These are phyloP conservation scores for Mycena maculata DNA, from an alignment of 768 basidiomycete genomes.

Conservation along the genomic window DNA sequence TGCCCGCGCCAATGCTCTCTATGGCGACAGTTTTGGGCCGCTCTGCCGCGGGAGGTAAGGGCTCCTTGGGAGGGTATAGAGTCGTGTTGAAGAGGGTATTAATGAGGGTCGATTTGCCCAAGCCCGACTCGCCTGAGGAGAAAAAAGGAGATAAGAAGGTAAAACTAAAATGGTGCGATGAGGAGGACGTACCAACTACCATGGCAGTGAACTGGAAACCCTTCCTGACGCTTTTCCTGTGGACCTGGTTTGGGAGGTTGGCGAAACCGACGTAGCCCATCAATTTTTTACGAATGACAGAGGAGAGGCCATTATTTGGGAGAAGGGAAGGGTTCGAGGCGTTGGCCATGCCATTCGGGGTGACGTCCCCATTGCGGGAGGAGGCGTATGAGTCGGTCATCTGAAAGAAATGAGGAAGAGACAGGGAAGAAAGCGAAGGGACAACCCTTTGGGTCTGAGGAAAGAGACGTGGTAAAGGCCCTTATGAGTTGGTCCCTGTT, in stretches of 20 bases:
- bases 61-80: slow-evolving; percentile 91
- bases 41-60: slow-evolving; percentile 86
- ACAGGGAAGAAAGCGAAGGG: slow-evolving; percentile 49
- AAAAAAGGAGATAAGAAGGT: slow-evolving; percentile 39
- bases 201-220: slow-evolving; percentile 99
- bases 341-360: slow-evolving; percentile 70
- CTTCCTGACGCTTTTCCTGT: slow-evolving; percentile 97
- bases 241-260: slow-evolving; percentile 99
- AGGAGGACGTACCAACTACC: slow-evolving; percentile 89
- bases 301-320: slow-evolving; percentile 51
- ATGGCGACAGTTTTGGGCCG: slow-evolving; percentile 94
- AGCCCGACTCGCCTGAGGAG: slow-evolving; percentile 89
- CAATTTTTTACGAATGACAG: slow-evolving; percentile 87
- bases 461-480: slow-evolving; percentile 62
- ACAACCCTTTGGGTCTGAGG: slow-evolving; percentile 65
- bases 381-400: slow-evolving; percentile 85
- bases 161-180: slow-evolving; percentile 37
- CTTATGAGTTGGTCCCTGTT: no score
- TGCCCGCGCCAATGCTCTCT: slow-evolving; percentile 96
- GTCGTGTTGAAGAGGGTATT: slow-evolving; percentile 99
- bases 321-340: slow-evolving; percentile 71
- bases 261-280: slow-evolving; percentile 97
- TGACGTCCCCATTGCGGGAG: slow-evolving; percentile 71
- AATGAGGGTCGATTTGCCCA: slow-evolving; percentile 98
- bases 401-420: slow-evolving; percentile 48